These are phyloP conservation scores for Backusella sp. DNA, from an alignment of 192 early-diverging fungal genomes.

Conservation along the genomic window DNA sequence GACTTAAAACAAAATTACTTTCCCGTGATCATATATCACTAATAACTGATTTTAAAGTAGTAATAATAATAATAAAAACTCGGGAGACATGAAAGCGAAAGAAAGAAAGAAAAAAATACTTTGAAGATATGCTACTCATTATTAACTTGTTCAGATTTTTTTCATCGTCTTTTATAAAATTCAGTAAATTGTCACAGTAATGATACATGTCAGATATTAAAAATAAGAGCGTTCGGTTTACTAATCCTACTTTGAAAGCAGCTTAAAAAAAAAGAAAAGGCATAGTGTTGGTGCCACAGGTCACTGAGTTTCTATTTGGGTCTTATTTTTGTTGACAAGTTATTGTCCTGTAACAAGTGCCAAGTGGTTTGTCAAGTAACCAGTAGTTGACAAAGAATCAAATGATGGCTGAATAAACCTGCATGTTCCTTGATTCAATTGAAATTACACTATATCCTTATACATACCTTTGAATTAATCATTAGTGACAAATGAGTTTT, in stretches of 20 bases:
- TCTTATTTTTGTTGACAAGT: background rate
- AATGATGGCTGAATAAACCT: background rate
- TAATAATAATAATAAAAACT: too few species aligned
- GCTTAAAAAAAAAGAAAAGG: background rate
- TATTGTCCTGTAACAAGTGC: background rate
- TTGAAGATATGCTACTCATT: too few species aligned
- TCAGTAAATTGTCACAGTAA: too few species aligned
- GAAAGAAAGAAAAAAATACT: too few species aligned
- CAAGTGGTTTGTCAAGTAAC: background rate
- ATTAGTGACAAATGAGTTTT: background rate
- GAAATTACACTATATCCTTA: background rate
- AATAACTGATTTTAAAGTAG: too few species aligned
- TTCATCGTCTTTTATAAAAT: too few species aligned
- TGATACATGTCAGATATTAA: background rate
- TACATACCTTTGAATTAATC: background rate
- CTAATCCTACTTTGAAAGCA: background rate
- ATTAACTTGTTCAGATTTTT: too few species aligned
- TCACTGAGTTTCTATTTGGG: background rate
- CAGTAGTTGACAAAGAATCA: background rate
- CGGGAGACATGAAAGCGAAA: too few species aligned
- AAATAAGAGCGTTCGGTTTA: background rate
- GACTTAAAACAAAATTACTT: background rate
- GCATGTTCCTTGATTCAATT: background rate
- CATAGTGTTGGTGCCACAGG: background rate
- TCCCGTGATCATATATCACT: background rate